Conservation (phyloP, 129 eudicot genomes). For the Helianthus annuus region DNA sequence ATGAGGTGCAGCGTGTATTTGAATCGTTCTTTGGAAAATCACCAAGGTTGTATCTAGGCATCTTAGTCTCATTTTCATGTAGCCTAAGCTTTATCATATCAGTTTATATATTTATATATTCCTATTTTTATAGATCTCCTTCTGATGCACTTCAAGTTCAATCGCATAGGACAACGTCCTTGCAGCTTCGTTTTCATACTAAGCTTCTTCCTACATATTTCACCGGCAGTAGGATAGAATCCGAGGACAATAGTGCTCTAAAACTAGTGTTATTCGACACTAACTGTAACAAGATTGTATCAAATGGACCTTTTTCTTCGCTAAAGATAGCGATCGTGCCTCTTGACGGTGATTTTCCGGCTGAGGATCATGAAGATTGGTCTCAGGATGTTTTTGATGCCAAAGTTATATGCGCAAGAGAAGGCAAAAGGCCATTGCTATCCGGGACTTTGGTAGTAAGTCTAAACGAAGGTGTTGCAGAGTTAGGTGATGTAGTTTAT, state of each 20-base stretch:
- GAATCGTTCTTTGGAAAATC: conserved; percentile 26
- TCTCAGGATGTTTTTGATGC: conserved; percentile 46
- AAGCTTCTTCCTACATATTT: conserved; percentile 48
- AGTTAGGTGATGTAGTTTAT: conserved; percentile 48
- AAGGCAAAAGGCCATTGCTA: conserved; percentile 79
- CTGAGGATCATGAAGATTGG: conserved; percentile 72
- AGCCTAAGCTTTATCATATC: not conserved
- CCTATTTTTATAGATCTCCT: conserved; percentile 32
- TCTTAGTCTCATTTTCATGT: conserved; percentile 10
- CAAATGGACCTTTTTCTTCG: conserved; percentile 60
- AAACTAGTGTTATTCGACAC: conserved; percentile 55
- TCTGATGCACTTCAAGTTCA: conserved; percentile 37
- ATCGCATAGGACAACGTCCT: conserved; percentile 34
- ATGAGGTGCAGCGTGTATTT: conserved; percentile 50
- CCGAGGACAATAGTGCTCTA: conserved; percentile 39
- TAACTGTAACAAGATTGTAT: conserved; percentile 28
- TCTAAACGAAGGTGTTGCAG: conserved; percentile 62
- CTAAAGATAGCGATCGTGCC: conserved; percentile 52
- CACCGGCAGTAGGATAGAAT: conserved; percentile 56
- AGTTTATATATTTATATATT: conserved; percentile 17
- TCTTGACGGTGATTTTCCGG: conserved; percentile 69
- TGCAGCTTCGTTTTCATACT: conserved; percentile 55
- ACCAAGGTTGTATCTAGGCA: conserved; percentile 55
- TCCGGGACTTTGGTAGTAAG: conserved; percentile 56
- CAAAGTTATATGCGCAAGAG: conserved; percentile 52